Evolutionary conservation across 2,329 filamentous ascomycete species (phyloP), one percentile per base, ranked within the genome.

Genomic region (Cladophialophora psammophila): DNA sequence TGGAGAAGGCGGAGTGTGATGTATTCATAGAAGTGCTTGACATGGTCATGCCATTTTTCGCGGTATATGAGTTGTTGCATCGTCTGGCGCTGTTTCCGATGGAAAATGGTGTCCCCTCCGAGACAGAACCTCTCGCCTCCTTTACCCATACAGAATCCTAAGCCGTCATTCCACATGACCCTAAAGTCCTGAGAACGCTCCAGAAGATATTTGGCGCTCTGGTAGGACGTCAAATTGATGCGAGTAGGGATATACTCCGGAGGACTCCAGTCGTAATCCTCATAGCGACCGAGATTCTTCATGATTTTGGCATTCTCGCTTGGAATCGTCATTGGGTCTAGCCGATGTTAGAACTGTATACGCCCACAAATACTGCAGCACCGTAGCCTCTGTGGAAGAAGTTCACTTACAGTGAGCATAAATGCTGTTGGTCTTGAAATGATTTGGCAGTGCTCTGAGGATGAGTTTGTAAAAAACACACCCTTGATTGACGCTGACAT

Each of bases 401-500:
- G 26, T 9, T 38, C n/a, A 65, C 68, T 66, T 45, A 69, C 68
- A 93, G 75, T 94, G 91, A 0, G 91, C 92, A 70, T 94, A 96
- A 63, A 94, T 88, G 0, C 90, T 93, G 80, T 95, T 89, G 20
- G 84, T 79, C 75, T 87, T 87, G 84, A 94, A 94, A 79, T 93
- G 90, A 71, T 91, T 85, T 0, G 92, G 93, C 82, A 96, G 93
- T 0, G 91, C 91, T 5, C 90, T 86, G 40, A 92, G 82, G 76
- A 94, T 90, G 40, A 96, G 84, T 81, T 95, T 96, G 83, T 94
- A 93, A 78, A 94, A 91, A 12, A 93, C 87, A 72, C 90, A 93
- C 55, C 93, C 92, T 75, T 95, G 89, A 78, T 95, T 91, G 71
- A 94, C 79, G 66, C 85, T 87, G 26, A 89, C 79, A 72, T 96